phyloP scores from a whole-genome alignment of 495 filamentous ascomycete species.

The Xylaria cubensis region DNA sequence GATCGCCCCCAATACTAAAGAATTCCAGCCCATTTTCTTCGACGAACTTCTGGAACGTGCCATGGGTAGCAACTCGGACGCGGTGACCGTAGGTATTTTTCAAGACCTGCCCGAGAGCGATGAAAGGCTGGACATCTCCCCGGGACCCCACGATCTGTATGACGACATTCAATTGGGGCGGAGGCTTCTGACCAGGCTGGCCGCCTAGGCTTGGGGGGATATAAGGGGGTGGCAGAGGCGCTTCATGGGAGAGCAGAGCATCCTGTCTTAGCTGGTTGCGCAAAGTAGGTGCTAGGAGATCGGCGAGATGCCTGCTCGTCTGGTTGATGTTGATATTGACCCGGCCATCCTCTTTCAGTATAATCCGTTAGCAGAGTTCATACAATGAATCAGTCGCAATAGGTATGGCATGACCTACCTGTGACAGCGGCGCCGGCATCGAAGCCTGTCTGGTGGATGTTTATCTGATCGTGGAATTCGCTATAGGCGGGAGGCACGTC shows the following conservation, averaged over 20 bases:
- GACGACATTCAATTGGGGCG: conserved; percentile 70
- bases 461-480: conserved; percentile 51
- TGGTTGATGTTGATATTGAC: conserved; percentile 78
- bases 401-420: conserved; percentile 35
- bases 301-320: conserved; percentile 66
- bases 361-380: conserved; percentile 3
- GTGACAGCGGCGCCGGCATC: conserved; percentile 55
- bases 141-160: conserved; percentile 81
- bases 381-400: not conserved
- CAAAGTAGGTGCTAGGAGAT: conserved; percentile 70
- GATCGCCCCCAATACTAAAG: conserved; percentile 81
- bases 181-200: conserved; percentile 62
- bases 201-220: conserved; percentile 68
- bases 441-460: conserved; percentile 56
- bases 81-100: conserved; percentile 71
- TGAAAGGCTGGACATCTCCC: conserved; percentile 81
- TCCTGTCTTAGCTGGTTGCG: conserved; percentile 57
- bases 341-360: conserved; percentile 64
- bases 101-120: conserved; percentile 69
- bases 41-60: conserved; percentile 71
- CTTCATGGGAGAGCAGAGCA: conserved; percentile 40
- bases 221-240: conserved; percentile 58
- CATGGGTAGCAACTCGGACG: conserved; percentile 78
- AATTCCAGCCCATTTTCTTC: conserved; percentile 76
- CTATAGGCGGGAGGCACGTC: conserved; percentile 54